Base-by-base conservation (phyloP, 2,329 filamentous ascomycete genomes). In the Alternaria arborescens region DNA sequence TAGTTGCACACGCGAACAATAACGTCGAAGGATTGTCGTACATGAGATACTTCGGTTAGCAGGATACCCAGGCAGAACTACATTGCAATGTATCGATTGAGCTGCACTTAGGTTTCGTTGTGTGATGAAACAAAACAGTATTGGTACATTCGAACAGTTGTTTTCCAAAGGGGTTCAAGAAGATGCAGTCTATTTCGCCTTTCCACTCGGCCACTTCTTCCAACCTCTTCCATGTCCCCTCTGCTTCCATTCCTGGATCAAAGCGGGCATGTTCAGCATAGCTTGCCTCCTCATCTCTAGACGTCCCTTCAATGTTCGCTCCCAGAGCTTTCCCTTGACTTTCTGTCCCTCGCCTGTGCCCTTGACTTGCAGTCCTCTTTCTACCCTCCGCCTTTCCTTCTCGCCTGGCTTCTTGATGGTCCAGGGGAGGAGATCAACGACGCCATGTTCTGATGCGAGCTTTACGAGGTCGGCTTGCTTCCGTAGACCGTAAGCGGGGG, bases 261-360 rank as follows among this genome's bases (percentile, higher is more conserved):
- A 87, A 74, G 90, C 88, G 66, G 94, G 93, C 95, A 99, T 99
- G 61, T 90, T 89, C 83, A 96, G 80, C 92, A 98, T 97, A 61
- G 95, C 95, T 80, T 92, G 87, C 85, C 91, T 91, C 82, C 93
- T 89, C 82, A 91, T 88, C 79, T 97, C 93, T 86, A 98, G 88
- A 84, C 89, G 88, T 63, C 86, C 84, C 81, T 91, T 89, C 83
- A 97, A 83, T 73, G 90, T 91, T 77, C 95, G 88, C 85, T 99
- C 95, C 88, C 94, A 92, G 71, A 88, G 86, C 81, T 97, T 94
- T 79, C 95, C 95, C 90, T 98, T 99, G 78, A 97, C 94, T 80
- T 86, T 89, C 82, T 97, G 89, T 59, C 93, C 94, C 69, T 93
- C 89, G 84, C 95, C 94, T 1, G 94, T 98, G 71, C 94, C 94